A percentile compares a stretch with the other conserved stretches of the same genome.
Evolutionary conservation across 225 moss, liverwort and hornwort species (phyloP).

Genomic region (Marchantia paleacea): DNA sequence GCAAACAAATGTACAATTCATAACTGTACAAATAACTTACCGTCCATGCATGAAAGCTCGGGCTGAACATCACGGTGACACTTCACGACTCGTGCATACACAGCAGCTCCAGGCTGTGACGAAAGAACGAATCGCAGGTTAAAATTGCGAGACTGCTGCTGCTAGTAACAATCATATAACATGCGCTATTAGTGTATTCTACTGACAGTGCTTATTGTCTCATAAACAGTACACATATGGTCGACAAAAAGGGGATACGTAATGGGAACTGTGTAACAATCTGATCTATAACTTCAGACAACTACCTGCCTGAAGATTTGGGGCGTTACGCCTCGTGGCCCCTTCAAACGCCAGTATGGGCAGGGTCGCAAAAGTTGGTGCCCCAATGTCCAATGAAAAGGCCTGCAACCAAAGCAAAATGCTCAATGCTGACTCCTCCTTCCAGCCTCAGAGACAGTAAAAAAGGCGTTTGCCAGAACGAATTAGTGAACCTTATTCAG

Average conservation of each 20-base stretch:
- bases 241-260: not conserved
- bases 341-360: conserved; percentile 87
- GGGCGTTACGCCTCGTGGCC: conserved; percentile 85
- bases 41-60: conserved; percentile 85
- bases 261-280: not conserved
- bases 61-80: conserved; percentile 87
- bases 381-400: conserved; percentile 71
- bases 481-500: not conserved
- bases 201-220: not conserved
- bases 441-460: not conserved
- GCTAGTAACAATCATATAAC: not conserved
- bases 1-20: not conserved
- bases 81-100: conserved; percentile 87
- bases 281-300: not conserved
- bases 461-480: not conserved
- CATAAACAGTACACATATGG: not conserved
- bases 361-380: conserved; percentile 69
- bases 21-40: conserved; percentile 34
- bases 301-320: conserved; percentile 88
- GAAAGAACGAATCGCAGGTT: not conserved
- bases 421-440: too few relatives aligned
- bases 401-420: conserved; percentile 39
- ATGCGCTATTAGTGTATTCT: not conserved
- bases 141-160: not conserved
- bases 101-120: conserved; percentile 72